Evolutionary conservation across 2,329 filamentous ascomycete species (phyloP).

Genomic region (Venturia aucupariae): DNA sequence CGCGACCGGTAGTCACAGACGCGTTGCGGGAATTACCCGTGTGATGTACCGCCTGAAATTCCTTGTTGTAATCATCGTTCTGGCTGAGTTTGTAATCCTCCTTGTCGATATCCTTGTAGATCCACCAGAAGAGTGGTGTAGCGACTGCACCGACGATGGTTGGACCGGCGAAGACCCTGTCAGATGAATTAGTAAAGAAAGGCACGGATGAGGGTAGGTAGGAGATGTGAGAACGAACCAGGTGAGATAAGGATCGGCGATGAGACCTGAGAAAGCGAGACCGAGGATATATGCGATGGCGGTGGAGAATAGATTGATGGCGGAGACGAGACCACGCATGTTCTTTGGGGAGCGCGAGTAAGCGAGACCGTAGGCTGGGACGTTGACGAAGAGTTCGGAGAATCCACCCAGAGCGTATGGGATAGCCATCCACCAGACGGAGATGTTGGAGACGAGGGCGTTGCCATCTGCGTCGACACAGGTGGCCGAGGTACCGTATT

Average conservation of each 20-base stretch:
- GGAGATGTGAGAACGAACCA: neutral
- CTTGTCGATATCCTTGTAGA: slow-evolving; percentile 7
- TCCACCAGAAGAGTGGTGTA: slow-evolving; percentile 6
- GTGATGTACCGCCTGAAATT: neutral
- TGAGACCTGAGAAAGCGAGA: slow-evolving; percentile 24
- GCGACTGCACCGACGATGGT: slow-evolving; percentile 8
- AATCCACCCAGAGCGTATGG: slow-evolving; percentile 11
- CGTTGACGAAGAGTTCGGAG: slow-evolving; percentile 34
- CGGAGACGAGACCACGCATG: slow-evolving; percentile 44
- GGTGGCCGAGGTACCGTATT: neutral
- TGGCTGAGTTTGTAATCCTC: neutral
- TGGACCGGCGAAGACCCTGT: slow-evolving; percentile 8
- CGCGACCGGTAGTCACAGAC: neutral
- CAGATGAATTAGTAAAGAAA: neutral
- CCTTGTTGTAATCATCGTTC: neutral
- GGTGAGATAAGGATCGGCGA: slow-evolving; percentile 9
- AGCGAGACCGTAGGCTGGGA: slow-evolving; percentile 43
- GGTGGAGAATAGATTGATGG: slow-evolving; percentile 41
- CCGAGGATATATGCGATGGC: slow-evolving; percentile 40
- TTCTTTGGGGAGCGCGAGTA: slow-evolving; percentile 43
- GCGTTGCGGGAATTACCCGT: neutral
- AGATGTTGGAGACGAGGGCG: slow-evolving; percentile 4
- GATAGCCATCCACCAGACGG: slow-evolving; percentile 12
- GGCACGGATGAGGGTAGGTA: no score
- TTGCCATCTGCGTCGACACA: slow-evolving; percentile 7